phyloP scores from a whole-genome alignment of 2,329 filamentous ascomycete genomes.

The Purpureocillium lavendulum region DNA sequence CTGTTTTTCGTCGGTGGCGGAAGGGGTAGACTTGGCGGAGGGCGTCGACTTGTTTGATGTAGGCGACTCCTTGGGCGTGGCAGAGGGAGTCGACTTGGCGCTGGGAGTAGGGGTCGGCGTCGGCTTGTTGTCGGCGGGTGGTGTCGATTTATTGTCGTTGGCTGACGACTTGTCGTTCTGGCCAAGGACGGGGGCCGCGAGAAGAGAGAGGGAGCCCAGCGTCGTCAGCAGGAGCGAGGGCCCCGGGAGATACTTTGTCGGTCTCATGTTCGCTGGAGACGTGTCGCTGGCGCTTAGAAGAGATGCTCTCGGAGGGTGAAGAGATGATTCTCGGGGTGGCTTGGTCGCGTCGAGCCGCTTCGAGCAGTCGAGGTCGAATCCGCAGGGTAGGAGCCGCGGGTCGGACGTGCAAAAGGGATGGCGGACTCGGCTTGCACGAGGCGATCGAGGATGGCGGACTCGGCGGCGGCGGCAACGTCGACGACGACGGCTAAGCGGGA shows the following conservation, averaged over 20 bases:
- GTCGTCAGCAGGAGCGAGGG: constrained; percentile 17
- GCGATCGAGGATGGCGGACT: not conserved
- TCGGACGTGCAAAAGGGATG: too few species aligned
- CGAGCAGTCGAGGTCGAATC: too few species aligned
- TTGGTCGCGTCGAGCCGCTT: too few species aligned
- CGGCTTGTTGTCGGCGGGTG: constrained; percentile 3
- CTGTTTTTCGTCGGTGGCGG: constrained; percentile 1
- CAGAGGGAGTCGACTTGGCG: not conserved
- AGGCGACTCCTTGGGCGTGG: constrained; percentile 3
- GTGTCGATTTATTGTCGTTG: not conserved
- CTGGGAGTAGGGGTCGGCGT: not conserved
- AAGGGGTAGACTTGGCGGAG: not conserved
- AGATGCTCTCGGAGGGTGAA: too few species aligned
- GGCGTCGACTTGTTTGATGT: constrained; percentile 2
- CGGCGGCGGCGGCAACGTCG: not conserved
- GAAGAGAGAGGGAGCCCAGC: constrained; percentile 17
- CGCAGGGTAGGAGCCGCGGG: too few species aligned
- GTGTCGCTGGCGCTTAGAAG: not conserved
- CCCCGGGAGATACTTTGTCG: constrained; percentile 15
- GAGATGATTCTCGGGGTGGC: too few species aligned
- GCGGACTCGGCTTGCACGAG: too few species aligned
- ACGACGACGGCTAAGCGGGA: not conserved
- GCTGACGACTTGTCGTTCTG: constrained; percentile 8
- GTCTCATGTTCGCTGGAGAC: constrained; percentile 15
- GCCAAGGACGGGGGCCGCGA: constrained; percentile 17